These are phyloP conservation scores for Thermomyces lanuginosus DNA, from an alignment of 2,329 filamentous ascomycete species.

Conservation along the genomic window DNA sequence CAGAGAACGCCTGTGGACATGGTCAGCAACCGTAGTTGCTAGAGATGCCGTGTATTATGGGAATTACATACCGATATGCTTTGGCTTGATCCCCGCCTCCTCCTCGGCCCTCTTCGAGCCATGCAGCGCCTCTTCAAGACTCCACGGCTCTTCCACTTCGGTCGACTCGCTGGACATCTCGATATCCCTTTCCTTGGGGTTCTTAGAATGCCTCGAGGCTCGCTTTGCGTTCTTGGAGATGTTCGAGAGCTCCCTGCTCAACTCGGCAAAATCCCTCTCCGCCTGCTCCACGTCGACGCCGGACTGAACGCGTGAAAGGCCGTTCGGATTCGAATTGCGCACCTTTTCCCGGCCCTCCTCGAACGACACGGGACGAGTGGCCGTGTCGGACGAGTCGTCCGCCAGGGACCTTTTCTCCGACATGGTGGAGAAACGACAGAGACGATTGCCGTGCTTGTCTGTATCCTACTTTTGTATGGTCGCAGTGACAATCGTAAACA, in stretches of 20 bases:
- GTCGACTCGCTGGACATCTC: constrained; percentile 39
- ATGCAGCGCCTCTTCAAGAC: constrained; percentile 57
- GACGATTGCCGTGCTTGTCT: too few relatives aligned
- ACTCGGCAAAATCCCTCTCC: constrained; percentile 27
- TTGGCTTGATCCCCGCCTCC: constrained; percentile 62
- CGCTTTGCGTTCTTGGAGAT: constrained; percentile 22
- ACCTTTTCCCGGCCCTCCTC: constrained; percentile 6
- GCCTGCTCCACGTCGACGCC: constrained; percentile 32
- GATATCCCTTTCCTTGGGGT: constrained; percentile 29
- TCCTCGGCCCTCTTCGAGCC: constrained; percentile 55
- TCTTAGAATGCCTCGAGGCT: constrained; percentile 14
- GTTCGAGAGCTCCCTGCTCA: constrained; percentile 23
- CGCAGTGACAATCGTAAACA: too few relatives aligned
- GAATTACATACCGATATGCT: constrained; percentile 46
- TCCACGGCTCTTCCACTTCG: constrained; percentile 44
- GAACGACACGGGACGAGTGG: too few relatives aligned
- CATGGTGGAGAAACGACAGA: too few relatives aligned
- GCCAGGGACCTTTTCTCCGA: too few relatives aligned
- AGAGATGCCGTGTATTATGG: not conserved
- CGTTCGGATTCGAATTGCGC: constrained; percentile 4
- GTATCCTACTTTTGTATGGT: too few relatives aligned
- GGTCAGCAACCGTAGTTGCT: constrained; percentile 1
- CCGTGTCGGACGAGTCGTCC: too few relatives aligned
- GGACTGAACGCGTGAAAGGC: constrained; percentile 16
- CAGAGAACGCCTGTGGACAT: constrained; percentile 46